Evolutionary conservation across 805 yeast genomes (phyloP).

Genomic region (Metschnikowia kofuensis): DNA sequence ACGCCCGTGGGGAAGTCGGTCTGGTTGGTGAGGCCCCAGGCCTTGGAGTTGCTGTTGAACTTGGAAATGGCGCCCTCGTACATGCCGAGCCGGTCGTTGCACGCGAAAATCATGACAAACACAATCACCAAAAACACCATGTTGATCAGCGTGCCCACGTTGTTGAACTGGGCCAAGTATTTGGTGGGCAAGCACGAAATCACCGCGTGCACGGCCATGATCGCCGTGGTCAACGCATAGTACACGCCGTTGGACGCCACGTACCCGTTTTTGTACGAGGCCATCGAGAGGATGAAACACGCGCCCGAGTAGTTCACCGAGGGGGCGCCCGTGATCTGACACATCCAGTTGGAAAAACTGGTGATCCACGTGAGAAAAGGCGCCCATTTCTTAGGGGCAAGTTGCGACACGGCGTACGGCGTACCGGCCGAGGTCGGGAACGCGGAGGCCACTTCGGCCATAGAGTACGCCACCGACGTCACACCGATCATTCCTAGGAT

Average conservation of each 20-base stretch:
- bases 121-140: constrained; percentile 49
- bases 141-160: constrained; percentile 49
- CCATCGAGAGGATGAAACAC: constrained; percentile 52
- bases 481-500: constrained; percentile 54
- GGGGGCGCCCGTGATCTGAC: constrained; percentile 61
- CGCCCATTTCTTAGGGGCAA: constrained; percentile 53
- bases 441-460: constrained; percentile 65
- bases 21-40: constrained; percentile 55
- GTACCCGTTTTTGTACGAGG: constrained; percentile 36
- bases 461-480: constrained; percentile 53
- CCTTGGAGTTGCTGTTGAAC: constrained; percentile 46
- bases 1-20: constrained; percentile 67
- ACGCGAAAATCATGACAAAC: constrained; percentile 52
- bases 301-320: constrained; percentile 60
- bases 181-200: constrained; percentile 54
- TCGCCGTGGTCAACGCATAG: constrained; percentile 52
- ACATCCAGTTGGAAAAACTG: constrained; percentile 64
- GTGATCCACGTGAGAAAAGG: constrained; percentile 60
- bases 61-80: constrained; percentile 37
- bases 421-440: constrained; percentile 70
- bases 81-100: constrained; percentile 41
- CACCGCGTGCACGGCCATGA: constrained; percentile 45
- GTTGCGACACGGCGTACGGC: constrained; percentile 63
- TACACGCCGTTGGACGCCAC: constrained; percentile 47
- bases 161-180: constrained; percentile 51